phyloP scores from a whole-genome alignment of 192 early-diverging fungal genomes.

The Umbelopsis ramanniana region DNA sequence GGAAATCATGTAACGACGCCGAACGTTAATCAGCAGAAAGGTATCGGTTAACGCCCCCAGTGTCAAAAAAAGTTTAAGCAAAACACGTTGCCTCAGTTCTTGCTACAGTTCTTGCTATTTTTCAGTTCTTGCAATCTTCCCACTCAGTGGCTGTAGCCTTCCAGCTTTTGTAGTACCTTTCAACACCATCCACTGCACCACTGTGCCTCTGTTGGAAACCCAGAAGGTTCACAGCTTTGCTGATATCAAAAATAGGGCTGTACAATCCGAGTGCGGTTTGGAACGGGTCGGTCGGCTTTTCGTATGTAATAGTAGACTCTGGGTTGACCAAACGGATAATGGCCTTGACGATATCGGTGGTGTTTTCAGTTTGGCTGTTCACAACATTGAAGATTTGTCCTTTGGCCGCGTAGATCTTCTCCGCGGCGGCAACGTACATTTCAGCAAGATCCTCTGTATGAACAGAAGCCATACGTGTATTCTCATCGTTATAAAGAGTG shows the following conservation, averaged over 20 bases:
- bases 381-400: slow-evolving; percentile 39
- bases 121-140: neutral
- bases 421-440: slow-evolving; percentile 30
- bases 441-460: slow-evolving; percentile 47
- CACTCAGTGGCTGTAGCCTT: neutral
- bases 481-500: slow-evolving; percentile 20
- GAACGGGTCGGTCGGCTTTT: neutral
- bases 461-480: slow-evolving; percentile 21
- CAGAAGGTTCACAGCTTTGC: neutral
- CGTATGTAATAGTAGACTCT: slow-evolving; percentile 23
- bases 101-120: too few relatives aligned
- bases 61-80: too few relatives aligned
- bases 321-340: slow-evolving; percentile 31
- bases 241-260: neutral
- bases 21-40: too few relatives aligned
- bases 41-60: too few relatives aligned
- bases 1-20: too few relatives aligned
- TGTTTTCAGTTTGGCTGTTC: slow-evolving; percentile 33
- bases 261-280: neutral
- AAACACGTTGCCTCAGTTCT: too few relatives aligned
- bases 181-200: slow-evolving; percentile 5
- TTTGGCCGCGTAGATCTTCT: slow-evolving; percentile 27
- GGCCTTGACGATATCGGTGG: slow-evolving; percentile 29
- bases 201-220: neutral
- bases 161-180: slow-evolving; percentile 4